Evolutionary conservation across 179 eudicot species (phyloP).

Genomic region (Silene noctiflora): DNA sequence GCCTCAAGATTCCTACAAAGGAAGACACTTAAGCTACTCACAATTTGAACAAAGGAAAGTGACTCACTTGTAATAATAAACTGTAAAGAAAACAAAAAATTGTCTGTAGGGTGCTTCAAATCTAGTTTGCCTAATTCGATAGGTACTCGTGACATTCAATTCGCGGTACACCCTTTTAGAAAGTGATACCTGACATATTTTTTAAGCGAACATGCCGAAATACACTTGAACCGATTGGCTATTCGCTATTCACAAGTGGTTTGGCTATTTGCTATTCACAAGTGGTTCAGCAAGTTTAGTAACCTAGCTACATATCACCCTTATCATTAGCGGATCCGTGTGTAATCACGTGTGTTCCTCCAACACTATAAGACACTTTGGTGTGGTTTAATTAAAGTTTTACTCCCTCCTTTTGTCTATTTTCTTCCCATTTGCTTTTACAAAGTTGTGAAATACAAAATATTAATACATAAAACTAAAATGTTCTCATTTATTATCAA

Average conservation of each 20-base stretch:
- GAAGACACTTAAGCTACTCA: conserved; percentile 11
- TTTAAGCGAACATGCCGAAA: background rate
- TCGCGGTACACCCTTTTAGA: background rate
- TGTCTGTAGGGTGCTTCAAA: background rate
- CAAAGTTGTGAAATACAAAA: no score
- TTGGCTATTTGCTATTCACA: background rate
- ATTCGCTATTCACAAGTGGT: background rate
- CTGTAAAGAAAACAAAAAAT: no score
- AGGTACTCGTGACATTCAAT: background rate
- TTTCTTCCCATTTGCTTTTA: no score
- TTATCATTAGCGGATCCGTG: background rate
- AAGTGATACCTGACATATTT: background rate
- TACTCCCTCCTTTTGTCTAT: no score
- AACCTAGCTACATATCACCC: background rate
- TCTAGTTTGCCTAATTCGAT: background rate
- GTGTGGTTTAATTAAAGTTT: background rate
- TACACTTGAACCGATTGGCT: background rate
- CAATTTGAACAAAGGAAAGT: background rate
- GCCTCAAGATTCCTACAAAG: conserved; percentile 58
- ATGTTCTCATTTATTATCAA: no score
- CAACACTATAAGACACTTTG: background rate
- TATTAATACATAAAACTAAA: no score
- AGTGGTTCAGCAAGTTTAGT: background rate
- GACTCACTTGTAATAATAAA: background rate
- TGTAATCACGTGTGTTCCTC: background rate